A percentile compares a stretch with the other conserved stretches of the same genome.
These are phyloP conservation scores for Collybiopsis confluens DNA, from an alignment of 768 basidiomycete species.

Conservation along the genomic window DNA sequence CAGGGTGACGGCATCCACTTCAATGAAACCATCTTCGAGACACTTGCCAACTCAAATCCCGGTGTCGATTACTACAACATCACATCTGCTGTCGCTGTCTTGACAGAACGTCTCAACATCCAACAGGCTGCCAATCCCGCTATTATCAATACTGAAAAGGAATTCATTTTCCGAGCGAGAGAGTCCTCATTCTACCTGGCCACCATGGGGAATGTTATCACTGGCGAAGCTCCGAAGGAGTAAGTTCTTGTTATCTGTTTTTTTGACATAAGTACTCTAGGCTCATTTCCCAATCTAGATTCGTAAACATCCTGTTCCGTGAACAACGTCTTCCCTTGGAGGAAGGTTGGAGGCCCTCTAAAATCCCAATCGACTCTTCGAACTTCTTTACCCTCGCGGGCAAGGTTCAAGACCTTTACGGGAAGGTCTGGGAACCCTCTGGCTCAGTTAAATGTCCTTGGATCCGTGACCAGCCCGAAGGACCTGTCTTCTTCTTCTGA, in stretches of 20 bases:
- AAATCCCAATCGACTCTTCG: not conserved
- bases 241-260: not conserved
- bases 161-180: not conserved
- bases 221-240: not conserved
- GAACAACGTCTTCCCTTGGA: not conserved
- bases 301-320: not conserved
- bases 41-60: slow-evolving; percentile 7
- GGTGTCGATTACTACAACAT: slow-evolving; percentile 4
- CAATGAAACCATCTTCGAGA: slow-evolving; percentile 10
- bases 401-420: too few species aligned
- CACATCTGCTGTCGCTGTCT: slow-evolving; percentile 5
- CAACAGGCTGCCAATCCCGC: slow-evolving; percentile 4
- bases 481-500: too few species aligned
- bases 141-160: slow-evolving; percentile 7
- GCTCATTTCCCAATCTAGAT: not conserved
- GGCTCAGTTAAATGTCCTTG: not conserved
- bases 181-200: not conserved
- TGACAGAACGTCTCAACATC: slow-evolving; percentile 6
- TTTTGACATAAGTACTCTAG: not conserved
- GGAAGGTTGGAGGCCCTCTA: not conserved
- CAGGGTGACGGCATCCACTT: slow-evolving; percentile 9
- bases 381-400: not conserved
- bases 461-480: not conserved
- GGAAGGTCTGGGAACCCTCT: not conserved
- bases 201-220: not conserved